phyloP scores from a whole-genome alignment of 768 basidiomycete species.

The Boletus subparvulus region DNA sequence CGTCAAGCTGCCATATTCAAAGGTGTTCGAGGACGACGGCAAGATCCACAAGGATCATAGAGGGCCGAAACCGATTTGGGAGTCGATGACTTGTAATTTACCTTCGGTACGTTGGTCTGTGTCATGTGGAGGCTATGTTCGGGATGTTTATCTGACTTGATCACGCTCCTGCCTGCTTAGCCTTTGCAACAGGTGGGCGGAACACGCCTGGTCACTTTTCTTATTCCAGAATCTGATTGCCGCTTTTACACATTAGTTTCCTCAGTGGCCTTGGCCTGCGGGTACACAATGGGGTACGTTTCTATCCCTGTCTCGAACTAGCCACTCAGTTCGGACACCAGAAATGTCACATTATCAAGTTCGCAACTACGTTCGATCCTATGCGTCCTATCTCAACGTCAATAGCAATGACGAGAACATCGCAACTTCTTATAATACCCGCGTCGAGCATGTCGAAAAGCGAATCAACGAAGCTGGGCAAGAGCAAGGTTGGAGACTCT shows the following conservation, averaged over 20 bases:
- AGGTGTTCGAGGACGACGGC: constrained; percentile 9
- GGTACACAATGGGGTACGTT: constrained; percentile 15
- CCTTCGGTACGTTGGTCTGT: constrained; percentile 10
- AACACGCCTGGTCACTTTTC: not conserved
- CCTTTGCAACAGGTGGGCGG: constrained; percentile 1
- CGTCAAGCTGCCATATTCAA: constrained; percentile 8
- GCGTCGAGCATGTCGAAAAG: constrained; percentile 48
- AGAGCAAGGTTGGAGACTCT: constrained; percentile 15
- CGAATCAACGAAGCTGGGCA: constrained; percentile 17
- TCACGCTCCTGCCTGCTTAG: not conserved
- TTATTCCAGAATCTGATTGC: not conserved
- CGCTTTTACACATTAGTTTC: not conserved
- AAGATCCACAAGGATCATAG: constrained; percentile 5
- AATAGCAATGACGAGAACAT: constrained; percentile 38
- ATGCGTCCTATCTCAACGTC: constrained; percentile 11
- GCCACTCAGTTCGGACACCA: not conserved
- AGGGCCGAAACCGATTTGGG: constrained; percentile 15
- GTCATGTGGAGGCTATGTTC: not conserved
- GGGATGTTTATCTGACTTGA: not conserved
- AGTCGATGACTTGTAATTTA: constrained; percentile 8
- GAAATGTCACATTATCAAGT: constrained; percentile 37
- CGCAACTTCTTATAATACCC: constrained; percentile 43
- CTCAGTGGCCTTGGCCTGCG: constrained; percentile 18
- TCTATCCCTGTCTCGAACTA: not conserved
- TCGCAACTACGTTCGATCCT: constrained; percentile 31